Base-by-base conservation (phyloP, 2,329 filamentous ascomycete genomes). In the Ophiostoma pallidulum region DNA sequence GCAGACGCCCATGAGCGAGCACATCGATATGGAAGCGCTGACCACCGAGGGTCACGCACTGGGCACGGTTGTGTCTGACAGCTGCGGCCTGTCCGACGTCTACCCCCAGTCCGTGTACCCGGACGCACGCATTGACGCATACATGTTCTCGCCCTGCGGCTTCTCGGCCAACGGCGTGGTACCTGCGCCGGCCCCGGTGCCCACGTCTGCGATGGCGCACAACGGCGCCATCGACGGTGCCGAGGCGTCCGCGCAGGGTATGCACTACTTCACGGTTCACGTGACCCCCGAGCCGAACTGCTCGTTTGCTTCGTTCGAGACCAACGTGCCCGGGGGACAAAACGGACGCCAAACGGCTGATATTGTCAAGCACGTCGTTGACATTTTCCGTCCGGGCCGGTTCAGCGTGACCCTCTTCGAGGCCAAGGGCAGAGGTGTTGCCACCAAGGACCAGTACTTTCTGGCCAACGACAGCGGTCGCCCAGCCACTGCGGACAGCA, bases 331-430 rank as follows among this genome's bases (percentile, higher is more conserved):
- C 2, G 85, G 88, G 22, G 82, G 81, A 5, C 88, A 95, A 68
- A 87, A 80, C 48, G 90, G 90, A 14, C 84, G 90, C 53, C 85
- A 90, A 62, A 96, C 91, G 1, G 80, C 82, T 22, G 91, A 95
- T 54, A 84, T 97, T 51, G 85, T 98, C 53, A 82, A 95, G 65
- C 88, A 96, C 56, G 92, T 97, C 1, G 89, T 97, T 38, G 76
- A 80, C 54, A 98, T 98, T 61, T 98, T 98, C 78, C 88, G 89
- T 63, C 92, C 92, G 0, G 91, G 91, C n/a, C 85, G 91, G 46
- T 98, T 98, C 74, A 95, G 86, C 59, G 87, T 98, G 49, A 98
- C 92, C 1, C 74, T 97, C 14, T 98, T 98, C 59, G 91, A 98
- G 68, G 86, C 89, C 47, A 95, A 94, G 72, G 63, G 65, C 41